Conservation (phyloP, 768 basidiomycete species). For the Naematelia aurantialba region DNA sequence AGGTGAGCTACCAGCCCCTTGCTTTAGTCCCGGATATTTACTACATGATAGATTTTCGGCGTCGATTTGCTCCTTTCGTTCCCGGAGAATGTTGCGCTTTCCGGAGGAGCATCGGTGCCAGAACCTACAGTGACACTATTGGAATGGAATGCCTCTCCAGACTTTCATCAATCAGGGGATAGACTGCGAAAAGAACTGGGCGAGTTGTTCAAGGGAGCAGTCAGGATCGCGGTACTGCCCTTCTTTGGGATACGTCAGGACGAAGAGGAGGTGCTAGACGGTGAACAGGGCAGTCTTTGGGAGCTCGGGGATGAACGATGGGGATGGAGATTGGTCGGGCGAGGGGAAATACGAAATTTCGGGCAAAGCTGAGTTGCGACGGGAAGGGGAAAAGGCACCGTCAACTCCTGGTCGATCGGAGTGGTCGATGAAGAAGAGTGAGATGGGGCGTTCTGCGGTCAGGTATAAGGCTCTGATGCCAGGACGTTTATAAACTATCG, state of each 20-base stretch:
- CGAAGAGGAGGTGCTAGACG: conserved; percentile 8
- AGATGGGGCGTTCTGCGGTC: too few species aligned
- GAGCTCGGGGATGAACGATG: conserved; percentile 29
- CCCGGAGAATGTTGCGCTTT: conserved; percentile 37
- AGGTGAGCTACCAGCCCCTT: conserved; percentile 51
- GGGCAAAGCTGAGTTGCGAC: not conserved
- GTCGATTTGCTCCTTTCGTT: conserved; percentile 76
- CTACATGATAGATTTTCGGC: conserved; percentile 62
- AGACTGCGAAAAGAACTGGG: conserved; percentile 75
- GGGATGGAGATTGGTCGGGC: conserved; percentile 35
- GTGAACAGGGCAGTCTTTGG: conserved; percentile 12
- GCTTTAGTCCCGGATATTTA: not conserved
- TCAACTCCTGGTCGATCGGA: not conserved
- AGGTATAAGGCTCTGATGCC: too few species aligned
- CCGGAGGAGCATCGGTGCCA: conserved; percentile 11
- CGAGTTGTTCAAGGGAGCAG: conserved; percentile 71
- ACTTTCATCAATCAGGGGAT: conserved; percentile 86
- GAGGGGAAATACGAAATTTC: conserved; percentile 26
- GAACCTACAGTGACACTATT: conserved; percentile 61
- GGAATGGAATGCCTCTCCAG: conserved; percentile 93
- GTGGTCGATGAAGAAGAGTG: too few species aligned
- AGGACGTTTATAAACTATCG: too few species aligned
- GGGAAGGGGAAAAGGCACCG: too few species aligned
- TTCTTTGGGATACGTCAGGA: conserved; percentile 50
- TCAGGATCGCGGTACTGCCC: conserved; percentile 65